A percentile compares a stretch with the other conserved stretches of the same genome.
Conservation (phyloP, 257 asterid genomes). For the Phtheirospermum japonicum region DNA sequence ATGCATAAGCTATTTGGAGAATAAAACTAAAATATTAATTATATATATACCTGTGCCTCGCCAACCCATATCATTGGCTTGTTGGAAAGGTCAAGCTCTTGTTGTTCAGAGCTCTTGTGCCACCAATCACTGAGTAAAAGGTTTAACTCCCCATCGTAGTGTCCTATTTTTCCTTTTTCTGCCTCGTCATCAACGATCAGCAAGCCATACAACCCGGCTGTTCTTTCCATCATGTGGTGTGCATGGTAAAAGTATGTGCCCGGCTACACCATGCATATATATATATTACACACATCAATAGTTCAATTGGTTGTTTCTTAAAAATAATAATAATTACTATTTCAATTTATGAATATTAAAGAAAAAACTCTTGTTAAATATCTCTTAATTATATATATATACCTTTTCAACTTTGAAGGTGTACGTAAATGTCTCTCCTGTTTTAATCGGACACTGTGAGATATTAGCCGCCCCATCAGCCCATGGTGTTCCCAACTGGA, state of each 20-base stretch:
- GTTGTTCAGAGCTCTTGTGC: conserved; percentile 57
- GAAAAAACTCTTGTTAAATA: too few relatives aligned
- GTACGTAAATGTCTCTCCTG: conserved; percentile 69
- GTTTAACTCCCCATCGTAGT: conserved; percentile 60
- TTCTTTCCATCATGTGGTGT: conserved; percentile 84
- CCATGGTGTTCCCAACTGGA: conserved; percentile 86
- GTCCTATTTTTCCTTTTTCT: conserved; percentile 44
- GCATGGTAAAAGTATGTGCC: conserved; percentile 95
- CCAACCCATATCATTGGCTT: conserved; percentile 89
- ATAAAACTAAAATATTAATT: too few relatives aligned
- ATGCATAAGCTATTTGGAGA: too few relatives aligned
- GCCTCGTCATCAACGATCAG: conserved; percentile 58
- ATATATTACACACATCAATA: neutral
- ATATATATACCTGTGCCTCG: conserved; percentile 62
- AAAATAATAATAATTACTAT: too few relatives aligned
- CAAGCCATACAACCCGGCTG: conserved; percentile 78
- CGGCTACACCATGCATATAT: conserved; percentile 53
- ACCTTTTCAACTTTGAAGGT: conserved; percentile 67
- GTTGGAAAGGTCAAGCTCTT: conserved; percentile 63
- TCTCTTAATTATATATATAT: neutral
- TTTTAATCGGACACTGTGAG: conserved; percentile 77
- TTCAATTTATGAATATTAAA: too few relatives aligned
- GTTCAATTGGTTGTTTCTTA: too few relatives aligned
- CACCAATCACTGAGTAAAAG: conserved; percentile 80
- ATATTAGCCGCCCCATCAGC: conserved; percentile 86